Base-by-base conservation (phyloP, 2,329 filamentous ascomycete genomes). In the Thermoascus crustaceus region DNA sequence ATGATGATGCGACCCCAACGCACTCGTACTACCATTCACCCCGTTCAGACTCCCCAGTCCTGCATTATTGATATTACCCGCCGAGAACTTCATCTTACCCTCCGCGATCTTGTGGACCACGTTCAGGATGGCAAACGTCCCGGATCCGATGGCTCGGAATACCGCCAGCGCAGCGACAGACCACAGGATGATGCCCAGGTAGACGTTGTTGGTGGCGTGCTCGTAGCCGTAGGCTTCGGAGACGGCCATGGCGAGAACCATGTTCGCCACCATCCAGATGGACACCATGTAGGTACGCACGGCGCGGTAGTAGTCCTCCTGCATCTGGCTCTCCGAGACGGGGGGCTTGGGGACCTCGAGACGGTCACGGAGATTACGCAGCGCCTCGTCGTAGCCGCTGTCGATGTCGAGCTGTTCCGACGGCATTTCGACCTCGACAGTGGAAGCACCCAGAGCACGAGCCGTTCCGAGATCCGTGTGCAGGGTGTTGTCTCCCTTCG, bases 251-350 rank as follows among this genome's bases (percentile, higher is more conserved):
- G 85, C 89, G 23, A 98, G 78, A 40, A 94, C 78, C 3, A 83
- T 86, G 59, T 98, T 98, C 50, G 80, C 78, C 22, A 93, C 74
- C 75, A 98, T 86, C 91, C 91, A 98, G 30, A 80, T 74, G 27
- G 94, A 79, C 8, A 98, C 91, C 80, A 98, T 93, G 77, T 98
- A 98, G 1, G 91, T 98, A 36, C 91, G 80, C 34, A 98, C 91
- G 25, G 82, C 85, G 60, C 88, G 85, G 73, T 98, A 98, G 73
- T 98, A 98, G 64, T 98, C 91, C 61, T 98, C 91, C 61, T 98
- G 91, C 63, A 87, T 66, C 64, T 96, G 91, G 0, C 76, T 70
- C 50, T 95, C 89, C 27, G 75, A 79, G 10, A 77, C 50, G 0
- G 68, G 61, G 0, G 73, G 60, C 8, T 63, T 58, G 7, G 82